Conservation (phyloP, 495 filamentous ascomycete species). For the Staphylotrichum tortipilum region DNA sequence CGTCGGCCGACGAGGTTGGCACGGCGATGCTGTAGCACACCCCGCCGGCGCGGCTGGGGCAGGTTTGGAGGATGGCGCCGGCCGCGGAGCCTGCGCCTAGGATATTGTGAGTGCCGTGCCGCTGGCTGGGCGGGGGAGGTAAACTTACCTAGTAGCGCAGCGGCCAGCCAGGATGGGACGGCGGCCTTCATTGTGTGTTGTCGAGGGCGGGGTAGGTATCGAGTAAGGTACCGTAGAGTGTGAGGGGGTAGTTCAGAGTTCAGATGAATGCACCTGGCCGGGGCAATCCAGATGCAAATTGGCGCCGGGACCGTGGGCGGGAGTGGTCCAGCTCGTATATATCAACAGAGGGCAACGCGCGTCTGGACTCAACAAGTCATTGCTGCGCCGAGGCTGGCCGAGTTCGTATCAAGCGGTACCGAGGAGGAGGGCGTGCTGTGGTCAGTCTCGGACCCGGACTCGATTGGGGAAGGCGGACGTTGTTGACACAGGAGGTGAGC, state of each 20-base stretch:
- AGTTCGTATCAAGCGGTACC: too few species aligned
- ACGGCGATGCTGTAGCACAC: conserved; percentile 42
- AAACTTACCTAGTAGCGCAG: conserved; percentile 17
- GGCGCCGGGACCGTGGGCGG: too few species aligned
- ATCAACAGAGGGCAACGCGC: too few species aligned
- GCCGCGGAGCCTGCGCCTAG: conserved; percentile 15
- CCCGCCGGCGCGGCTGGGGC: conserved; percentile 15
- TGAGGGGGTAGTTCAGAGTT: too few species aligned
- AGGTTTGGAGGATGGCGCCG: conserved; percentile 17
- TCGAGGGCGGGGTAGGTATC: not conserved
- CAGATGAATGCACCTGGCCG: too few species aligned
- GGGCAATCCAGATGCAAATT: too few species aligned
- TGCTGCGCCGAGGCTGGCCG: too few species aligned
- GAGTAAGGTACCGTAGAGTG: too few species aligned
- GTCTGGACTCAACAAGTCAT: too few species aligned
- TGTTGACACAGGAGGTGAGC: too few species aligned
- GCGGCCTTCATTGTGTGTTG: conserved; percentile 8
- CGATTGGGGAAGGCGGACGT: not conserved
- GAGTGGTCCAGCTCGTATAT: too few species aligned
- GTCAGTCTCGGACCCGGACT: not conserved
- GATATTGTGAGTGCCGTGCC: not conserved
- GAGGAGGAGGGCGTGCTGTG: too few species aligned
- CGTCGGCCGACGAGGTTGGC: conserved; percentile 31
- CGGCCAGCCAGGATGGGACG: conserved; percentile 1
- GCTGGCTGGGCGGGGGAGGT: not conserved